Evolutionary conservation across 2,329 filamentous ascomycete genomes (phyloP), one percentile per base, ranked within the genome.

Genomic region (Cladosporium halotolerans): DNA sequence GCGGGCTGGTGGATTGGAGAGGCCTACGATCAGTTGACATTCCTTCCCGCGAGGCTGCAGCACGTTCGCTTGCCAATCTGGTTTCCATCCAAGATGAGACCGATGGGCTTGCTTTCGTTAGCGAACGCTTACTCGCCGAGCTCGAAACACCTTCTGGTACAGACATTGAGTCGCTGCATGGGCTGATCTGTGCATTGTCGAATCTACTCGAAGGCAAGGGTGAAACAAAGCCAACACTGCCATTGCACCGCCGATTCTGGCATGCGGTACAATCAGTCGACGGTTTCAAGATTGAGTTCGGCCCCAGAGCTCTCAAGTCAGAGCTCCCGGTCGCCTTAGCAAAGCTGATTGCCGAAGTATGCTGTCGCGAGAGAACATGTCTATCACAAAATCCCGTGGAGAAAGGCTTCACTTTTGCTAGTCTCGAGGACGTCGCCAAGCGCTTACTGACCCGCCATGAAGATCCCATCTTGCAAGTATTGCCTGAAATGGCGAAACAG

Each of bases 1-100:
- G 85, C 34, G 85, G 80, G 0, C 74, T 96, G 6, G 73, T 95
- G 10, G 84, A 82, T 16, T 99, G 93, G 93, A 81, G 92, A 68
- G 93, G 93, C 1, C 80, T 95, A n/a, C 84, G 85, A 0, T 89
- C 95, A 58, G 76, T 83, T 8, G 90, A 96, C 67, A 79, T 83
- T 0, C 73, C 78, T 5, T 89, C 89, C 1, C 81, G 93, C 56
- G 79, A 88, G 60, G 79, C 81, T 46, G 85, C 89, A 11, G 89
- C 87, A 1, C 71, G 70, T 1, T 84, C 88, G 0, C 83, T 92
- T 61, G 88, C 88, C 5, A 65, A 68, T 1, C 66, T 91, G 4
- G 45, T 46, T 9, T 14, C 40, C 4, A 19, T 46, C 28, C 11
- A 38, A 23, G 73, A 46, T 55, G 63, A 57, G 6, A 70, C 72